Base-by-base conservation (phyloP, 768 basidiomycete species). In the Leccinum longicurvipes region DNA sequence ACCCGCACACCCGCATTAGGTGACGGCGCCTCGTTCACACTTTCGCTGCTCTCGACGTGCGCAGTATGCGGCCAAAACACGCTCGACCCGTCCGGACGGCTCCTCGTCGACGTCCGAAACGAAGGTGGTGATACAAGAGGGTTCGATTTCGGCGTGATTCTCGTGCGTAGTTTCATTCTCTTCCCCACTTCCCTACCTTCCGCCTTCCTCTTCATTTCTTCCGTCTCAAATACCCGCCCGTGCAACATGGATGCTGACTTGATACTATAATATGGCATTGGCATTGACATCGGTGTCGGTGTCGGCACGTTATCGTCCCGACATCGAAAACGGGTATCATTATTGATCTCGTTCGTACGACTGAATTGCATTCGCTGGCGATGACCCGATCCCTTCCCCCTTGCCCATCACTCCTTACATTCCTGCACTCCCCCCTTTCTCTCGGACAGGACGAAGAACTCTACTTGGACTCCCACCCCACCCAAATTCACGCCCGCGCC, bases 111-210 rank as follows among this genome's bases (percentile, higher is more conserved):
- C 41, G 60, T 68, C 25, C 60, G 53, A 36, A 68, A 68, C 47
- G 67, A 68, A 34, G 67, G 67, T 5, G 67, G 67, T 4, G 59
- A 62, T 25, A 67, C 66, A 0, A 58, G 10, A 8, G 56, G 59
- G n/a, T 67, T 68, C 39, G 63, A 69, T 60, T 68, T 68, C 28
- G 65, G 67, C 9, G 52, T 49, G 51, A 67, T 66, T 12, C 55
- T 68, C 42, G 67, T 69, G 50, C 60, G 67, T 67, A 15, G 28
- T 4, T 15, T 28, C 29, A 11, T 23, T 21, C n/a, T 21, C 32
- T 36, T n/a, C 3, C 17, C 2, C 21, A 14, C 39, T 24, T 6
- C 15, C 4, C 19, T 5, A 3, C 32, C 9, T 14, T 4, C 17
- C 14, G 6, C 31, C 17, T 3, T 10, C 28, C 9, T 10, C 28